phyloP scores from a whole-genome alignment of 2,329 filamentous ascomycete species.

The Herpotrichia juniperi region DNA sequence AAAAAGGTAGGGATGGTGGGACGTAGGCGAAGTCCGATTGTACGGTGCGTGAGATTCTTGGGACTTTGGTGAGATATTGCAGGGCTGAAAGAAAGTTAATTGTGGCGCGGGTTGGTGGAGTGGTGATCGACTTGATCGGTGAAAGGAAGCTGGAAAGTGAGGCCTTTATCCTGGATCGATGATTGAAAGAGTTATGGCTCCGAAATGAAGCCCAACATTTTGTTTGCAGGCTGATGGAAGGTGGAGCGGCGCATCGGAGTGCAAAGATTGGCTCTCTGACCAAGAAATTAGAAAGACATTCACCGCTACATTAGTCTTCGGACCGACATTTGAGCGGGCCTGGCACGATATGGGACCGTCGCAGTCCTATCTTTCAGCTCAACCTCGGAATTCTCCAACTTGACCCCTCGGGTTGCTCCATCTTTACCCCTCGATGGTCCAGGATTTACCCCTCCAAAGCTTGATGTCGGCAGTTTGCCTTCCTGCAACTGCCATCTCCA shows the following conservation, averaged over 20 bases:
- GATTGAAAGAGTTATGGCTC: no score
- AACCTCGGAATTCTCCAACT: conserved; percentile 1
- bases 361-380: background rate
- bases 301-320: conserved; percentile 16
- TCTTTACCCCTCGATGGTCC: background rate
- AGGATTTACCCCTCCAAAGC: conserved; percentile 24
- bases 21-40: conserved; percentile 16
- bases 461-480: conserved; percentile 29
- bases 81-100: conserved; percentile 28
- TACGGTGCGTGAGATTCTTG: background rate
- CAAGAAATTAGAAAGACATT: conserved; percentile 24
- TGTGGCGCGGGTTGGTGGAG: conserved; percentile 10
- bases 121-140: background rate
- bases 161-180: background rate
- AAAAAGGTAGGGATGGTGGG: background rate
- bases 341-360: background rate
- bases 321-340: conserved; percentile 14
- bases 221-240: no score
- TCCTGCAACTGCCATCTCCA: conserved; percentile 7
- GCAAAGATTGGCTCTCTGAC: conserved; percentile 6
- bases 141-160: background rate
- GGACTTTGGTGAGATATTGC: conserved; percentile 11
- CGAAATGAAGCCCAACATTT: no score
- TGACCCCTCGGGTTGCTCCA: background rate
- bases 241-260: no score